A percentile compares a stretch with the other conserved stretches of the same genome.
phyloP scores from a whole-genome alignment of 257 asterid genomes.

The Cruciata laevipes region DNA sequence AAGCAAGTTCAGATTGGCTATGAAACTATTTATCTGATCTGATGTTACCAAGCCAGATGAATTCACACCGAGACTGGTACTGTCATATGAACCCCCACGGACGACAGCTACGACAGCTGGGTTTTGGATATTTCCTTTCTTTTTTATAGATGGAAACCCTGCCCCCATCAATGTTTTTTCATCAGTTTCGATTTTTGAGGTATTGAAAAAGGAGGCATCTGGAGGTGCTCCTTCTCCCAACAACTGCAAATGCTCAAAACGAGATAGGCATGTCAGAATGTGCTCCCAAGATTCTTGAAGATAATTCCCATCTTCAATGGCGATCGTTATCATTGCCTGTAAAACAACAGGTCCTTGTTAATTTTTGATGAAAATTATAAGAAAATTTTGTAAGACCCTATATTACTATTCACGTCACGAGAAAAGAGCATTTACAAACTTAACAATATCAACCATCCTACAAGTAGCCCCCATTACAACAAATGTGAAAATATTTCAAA shows the following conservation, averaged over 20 bases:
- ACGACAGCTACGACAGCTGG: constrained; percentile 96
- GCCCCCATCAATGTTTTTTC: constrained; percentile 42
- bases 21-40: constrained; percentile 84
- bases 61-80: constrained; percentile 62
- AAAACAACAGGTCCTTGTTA: constrained; percentile 4
- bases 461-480: neutral
- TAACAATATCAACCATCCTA: neutral
- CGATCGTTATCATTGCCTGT: constrained; percentile 91
- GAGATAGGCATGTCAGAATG: constrained; percentile 90
- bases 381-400: neutral
- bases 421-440: neutral
- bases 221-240: constrained; percentile 97
- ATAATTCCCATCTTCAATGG: constrained; percentile 90
- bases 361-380: neutral
- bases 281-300: constrained; percentile 99
- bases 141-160: constrained; percentile 65
- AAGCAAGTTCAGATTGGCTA: constrained; percentile 83
- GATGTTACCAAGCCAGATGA: constrained; percentile 74
- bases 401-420: neutral
- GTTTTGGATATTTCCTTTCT: constrained; percentile 83
- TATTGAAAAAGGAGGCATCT: constrained; percentile 76
- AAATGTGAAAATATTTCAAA: neutral
- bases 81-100: constrained; percentile 97
- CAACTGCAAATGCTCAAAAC: constrained; percentile 96
- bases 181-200: constrained; percentile 57